phyloP scores from a whole-genome alignment of 2,329 filamentous ascomycete genomes.

The Lasiodiplodia theobromae region DNA sequence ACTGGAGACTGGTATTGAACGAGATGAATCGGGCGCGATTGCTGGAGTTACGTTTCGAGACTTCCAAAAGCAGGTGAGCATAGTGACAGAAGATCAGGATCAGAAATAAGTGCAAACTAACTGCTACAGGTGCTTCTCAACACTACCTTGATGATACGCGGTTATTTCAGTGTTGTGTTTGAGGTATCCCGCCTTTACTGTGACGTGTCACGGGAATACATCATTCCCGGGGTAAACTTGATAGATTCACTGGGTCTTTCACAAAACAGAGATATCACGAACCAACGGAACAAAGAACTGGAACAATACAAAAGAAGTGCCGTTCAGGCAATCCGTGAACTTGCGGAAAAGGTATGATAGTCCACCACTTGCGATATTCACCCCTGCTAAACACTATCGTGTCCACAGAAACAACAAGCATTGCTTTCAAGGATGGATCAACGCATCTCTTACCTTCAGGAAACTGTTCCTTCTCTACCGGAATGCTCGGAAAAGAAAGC shows the following conservation, averaged over 20 bases:
- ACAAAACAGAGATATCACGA: background rate
- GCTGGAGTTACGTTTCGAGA: conserved; percentile 8
- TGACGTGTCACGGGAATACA: conserved; percentile 21
- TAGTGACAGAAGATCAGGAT: too few species aligned
- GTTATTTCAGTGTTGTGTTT: conserved; percentile 19
- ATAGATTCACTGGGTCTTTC: conserved; percentile 13
- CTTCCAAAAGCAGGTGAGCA: conserved; percentile 21
- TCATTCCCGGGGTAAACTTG: conserved; percentile 19
- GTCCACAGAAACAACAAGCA: conserved; percentile 7
- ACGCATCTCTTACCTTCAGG: conserved; percentile 7
- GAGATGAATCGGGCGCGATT: background rate
- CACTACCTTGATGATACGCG: conserved; percentile 22
- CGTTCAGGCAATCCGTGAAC: background rate
- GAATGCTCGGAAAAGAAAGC: background rate
- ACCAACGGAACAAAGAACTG: background rate
- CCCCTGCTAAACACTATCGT: background rate
- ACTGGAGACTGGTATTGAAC: background rate
- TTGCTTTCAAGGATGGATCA: conserved; percentile 11
- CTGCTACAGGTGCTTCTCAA: conserved; percentile 4
- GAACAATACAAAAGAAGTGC: conserved; percentile 1
- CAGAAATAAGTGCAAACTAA: background rate
- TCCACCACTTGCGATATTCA: background rate
- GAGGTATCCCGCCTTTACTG: conserved; percentile 20
- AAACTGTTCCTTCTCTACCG: background rate
- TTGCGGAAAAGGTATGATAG: conserved; percentile 3